A percentile compares a stretch with the other conserved stretches of the same genome.
Conservation (phyloP, 75 land plant species). For the Pinus albicaulis region DNA sequence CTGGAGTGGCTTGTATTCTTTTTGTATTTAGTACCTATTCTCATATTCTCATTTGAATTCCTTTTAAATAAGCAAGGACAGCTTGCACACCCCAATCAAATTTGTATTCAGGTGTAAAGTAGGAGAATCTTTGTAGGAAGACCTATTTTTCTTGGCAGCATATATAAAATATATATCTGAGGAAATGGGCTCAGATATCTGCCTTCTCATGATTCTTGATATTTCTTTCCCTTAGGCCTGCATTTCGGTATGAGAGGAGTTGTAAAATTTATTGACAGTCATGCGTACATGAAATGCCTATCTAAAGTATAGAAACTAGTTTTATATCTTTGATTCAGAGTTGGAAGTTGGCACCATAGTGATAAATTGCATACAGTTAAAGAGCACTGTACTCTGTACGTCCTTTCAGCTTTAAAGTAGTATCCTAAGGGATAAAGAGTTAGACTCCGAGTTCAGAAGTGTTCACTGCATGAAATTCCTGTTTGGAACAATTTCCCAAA, state of each 20-base stretch:
- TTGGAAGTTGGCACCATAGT: background rate
- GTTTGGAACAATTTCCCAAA: too few relatives aligned
- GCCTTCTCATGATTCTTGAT: too few relatives aligned
- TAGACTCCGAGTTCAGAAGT: too few relatives aligned
- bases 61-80: background rate
- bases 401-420: too few relatives aligned
- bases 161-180: background rate
- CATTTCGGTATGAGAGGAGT: background rate
- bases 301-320: background rate
- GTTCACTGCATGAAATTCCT: too few relatives aligned
- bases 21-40: constrained; percentile 1
- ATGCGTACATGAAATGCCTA: background rate
- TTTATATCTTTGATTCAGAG: background rate
- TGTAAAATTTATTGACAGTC: background rate
- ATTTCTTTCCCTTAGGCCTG: background rate
- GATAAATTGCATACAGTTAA: background rate
- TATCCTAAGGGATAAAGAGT: too few relatives aligned
- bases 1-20: background rate
- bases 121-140: background rate
- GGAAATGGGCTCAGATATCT: too few relatives aligned
- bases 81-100: too few relatives aligned
- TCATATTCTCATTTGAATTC: background rate
- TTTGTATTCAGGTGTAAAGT: background rate
- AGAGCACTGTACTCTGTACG: too few relatives aligned
- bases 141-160: background rate